Evolutionary conservation across 2,329 filamentous ascomycete genomes (phyloP).

Genomic region (Colletotrichum chrysophilum): DNA sequence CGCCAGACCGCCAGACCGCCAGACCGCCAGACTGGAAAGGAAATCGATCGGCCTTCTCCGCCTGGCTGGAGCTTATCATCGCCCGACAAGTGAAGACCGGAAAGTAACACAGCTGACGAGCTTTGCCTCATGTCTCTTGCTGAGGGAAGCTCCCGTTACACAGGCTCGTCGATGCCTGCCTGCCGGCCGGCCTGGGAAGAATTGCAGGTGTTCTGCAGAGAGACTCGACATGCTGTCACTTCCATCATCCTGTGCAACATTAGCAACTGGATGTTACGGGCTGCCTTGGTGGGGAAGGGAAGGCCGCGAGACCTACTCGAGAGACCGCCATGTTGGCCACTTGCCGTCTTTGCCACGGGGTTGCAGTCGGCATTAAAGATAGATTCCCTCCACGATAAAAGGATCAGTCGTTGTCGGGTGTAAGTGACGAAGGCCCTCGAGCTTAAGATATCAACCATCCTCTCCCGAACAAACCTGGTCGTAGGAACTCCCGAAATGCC

Average conservation of each 20-base stretch:
- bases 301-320: not conserved
- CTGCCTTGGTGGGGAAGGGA: not conserved
- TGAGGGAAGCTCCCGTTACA: not conserved
- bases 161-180: not conserved
- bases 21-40: not conserved
- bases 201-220: constrained; percentile 2
- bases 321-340: not conserved
- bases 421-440: not conserved
- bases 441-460: not conserved
- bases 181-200: not conserved
- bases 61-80: not conserved
- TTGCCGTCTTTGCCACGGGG: not conserved
- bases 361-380: not conserved
- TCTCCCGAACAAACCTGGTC: not conserved
- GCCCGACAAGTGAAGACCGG: not conserved
- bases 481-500: not conserved
- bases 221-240: constrained; percentile 16
- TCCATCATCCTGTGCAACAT: constrained; percentile 4
- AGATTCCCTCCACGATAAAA: not conserved
- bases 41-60: constrained; percentile 1
- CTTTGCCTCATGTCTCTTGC: not conserved
- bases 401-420: not conserved
- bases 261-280: not conserved
- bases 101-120: not conserved
- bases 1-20: not conserved